phyloP scores from a whole-genome alignment of 768 basidiomycete species.

The Trametes cinnabarina region DNA sequence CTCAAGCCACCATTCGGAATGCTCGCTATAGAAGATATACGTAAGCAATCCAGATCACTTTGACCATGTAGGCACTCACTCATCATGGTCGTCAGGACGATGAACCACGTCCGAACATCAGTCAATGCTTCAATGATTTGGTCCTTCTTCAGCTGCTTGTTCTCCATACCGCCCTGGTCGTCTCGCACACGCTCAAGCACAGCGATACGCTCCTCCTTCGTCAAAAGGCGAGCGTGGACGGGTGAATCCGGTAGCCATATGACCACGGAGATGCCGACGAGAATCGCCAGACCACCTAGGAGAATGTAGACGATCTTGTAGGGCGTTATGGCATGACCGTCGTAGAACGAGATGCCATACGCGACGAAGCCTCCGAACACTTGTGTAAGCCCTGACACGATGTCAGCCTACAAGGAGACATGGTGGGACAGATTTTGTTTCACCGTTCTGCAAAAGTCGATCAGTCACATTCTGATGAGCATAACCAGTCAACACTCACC shows the following conservation, averaged over 20 bases:
- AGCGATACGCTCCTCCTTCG: constrained; percentile 57
- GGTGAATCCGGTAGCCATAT: constrained; percentile 67
- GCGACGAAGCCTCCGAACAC: constrained; percentile 65
- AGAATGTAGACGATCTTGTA: constrained; percentile 64
- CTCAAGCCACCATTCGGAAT: constrained; percentile 64
- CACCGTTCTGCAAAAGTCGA: constrained; percentile 44
- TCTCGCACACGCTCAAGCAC: constrained; percentile 65
- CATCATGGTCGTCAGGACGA: constrained; percentile 55
- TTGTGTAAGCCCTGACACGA: constrained; percentile 39
- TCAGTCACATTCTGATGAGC: no score
- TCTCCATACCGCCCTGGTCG: constrained; percentile 62
- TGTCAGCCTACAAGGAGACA: no score
- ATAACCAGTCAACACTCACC: constrained; percentile 43
- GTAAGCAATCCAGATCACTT: background rate
- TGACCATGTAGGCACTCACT: constrained; percentile 38
- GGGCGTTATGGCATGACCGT: constrained; percentile 46
- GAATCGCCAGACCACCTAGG: constrained; percentile 57
- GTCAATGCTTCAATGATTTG: constrained; percentile 56
- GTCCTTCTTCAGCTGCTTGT: constrained; percentile 56
- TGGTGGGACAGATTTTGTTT: background rate
- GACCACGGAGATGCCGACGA: constrained; percentile 54
- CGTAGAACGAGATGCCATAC: constrained; percentile 58
- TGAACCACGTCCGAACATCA: constrained; percentile 61
- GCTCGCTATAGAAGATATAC: constrained; percentile 44
- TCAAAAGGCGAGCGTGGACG: constrained; percentile 55